Evolutionary conservation across 345 rosid species (phyloP).

Genomic region (Viola odorata): DNA sequence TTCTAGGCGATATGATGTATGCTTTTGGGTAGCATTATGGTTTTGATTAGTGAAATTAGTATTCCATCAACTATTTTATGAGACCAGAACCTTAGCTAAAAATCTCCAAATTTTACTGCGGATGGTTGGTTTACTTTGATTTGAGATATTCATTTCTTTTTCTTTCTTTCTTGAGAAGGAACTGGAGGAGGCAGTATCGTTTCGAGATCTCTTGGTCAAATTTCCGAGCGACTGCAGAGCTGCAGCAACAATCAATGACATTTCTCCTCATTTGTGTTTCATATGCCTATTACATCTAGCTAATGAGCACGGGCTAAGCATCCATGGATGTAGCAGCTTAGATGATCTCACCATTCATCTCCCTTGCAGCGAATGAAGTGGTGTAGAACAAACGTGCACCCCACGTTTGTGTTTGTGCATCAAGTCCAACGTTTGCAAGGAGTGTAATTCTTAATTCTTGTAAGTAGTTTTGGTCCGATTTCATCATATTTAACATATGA

Average conservation of each 20-base stretch:
- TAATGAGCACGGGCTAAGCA: conserved; percentile 74
- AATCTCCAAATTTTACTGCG: too few relatives aligned
- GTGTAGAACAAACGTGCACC: background rate
- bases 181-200: conserved; percentile 46
- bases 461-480: too few relatives aligned
- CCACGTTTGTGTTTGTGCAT: background rate
- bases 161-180: conserved; percentile 24
- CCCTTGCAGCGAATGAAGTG: conserved; percentile 12
- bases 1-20: too few relatives aligned
- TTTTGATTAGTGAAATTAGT: too few relatives aligned
- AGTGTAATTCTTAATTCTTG: too few relatives aligned
- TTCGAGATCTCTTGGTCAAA: conserved; percentile 57
- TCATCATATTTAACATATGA: too few relatives aligned
- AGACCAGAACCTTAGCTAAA: too few relatives aligned
- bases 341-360: conserved; percentile 59
- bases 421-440: background rate
- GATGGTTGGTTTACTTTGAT: too few relatives aligned
- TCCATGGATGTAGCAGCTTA: conserved; percentile 46
- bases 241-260: conserved; percentile 51
- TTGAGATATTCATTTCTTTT: background rate
- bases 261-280: conserved; percentile 92
- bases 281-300: conserved; percentile 90
- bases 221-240: conserved; percentile 74
- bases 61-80: too few relatives aligned
- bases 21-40: too few relatives aligned